A percentile compares a stretch with the other conserved stretches of the same genome.
Evolutionary conservation across 2,329 filamentous ascomycete species (phyloP).

Genomic region (Aspergillus tubingensis): DNA sequence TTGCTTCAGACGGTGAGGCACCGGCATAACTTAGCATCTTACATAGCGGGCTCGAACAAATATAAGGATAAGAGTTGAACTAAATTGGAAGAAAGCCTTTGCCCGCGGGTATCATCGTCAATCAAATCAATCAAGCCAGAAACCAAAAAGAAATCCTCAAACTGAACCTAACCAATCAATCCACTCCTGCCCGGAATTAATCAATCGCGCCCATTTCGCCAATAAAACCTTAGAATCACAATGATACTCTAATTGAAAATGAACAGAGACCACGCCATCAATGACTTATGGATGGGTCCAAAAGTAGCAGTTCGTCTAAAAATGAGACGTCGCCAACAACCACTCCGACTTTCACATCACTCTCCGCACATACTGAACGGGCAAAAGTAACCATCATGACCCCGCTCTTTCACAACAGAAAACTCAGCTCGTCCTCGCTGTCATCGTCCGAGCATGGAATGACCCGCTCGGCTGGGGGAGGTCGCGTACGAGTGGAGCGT

Average conservation of each 20-base stretch:
- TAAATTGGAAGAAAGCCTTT: background rate
- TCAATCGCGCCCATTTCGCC: background rate
- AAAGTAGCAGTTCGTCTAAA: too few relatives aligned
- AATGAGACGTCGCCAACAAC: background rate
- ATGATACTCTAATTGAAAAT: background rate
- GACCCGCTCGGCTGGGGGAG: slow-evolving; percentile 15
- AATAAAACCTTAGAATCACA: background rate
- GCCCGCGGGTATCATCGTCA: background rate
- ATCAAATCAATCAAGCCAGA: background rate
- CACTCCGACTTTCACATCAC: background rate
- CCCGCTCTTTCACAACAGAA: slow-evolving; percentile 25
- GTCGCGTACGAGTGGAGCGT: background rate
- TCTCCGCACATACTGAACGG: background rate
- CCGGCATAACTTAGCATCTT: too few relatives aligned
- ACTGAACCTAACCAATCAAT: background rate
- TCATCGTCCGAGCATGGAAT: slow-evolving; percentile 34
- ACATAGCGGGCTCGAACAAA: too few relatives aligned
- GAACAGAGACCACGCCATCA: background rate
- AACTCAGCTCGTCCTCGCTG: slow-evolving; percentile 44
- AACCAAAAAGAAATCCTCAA: background rate
- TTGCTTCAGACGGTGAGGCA: too few relatives aligned
- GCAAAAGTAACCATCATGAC: background rate
- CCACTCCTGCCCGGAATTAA: background rate
- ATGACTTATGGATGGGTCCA: background rate
- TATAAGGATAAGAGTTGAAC: too few relatives aligned